Conservation (phyloP, 1,139 yeast species). For the Nakaseomyces delphensis region DNA sequence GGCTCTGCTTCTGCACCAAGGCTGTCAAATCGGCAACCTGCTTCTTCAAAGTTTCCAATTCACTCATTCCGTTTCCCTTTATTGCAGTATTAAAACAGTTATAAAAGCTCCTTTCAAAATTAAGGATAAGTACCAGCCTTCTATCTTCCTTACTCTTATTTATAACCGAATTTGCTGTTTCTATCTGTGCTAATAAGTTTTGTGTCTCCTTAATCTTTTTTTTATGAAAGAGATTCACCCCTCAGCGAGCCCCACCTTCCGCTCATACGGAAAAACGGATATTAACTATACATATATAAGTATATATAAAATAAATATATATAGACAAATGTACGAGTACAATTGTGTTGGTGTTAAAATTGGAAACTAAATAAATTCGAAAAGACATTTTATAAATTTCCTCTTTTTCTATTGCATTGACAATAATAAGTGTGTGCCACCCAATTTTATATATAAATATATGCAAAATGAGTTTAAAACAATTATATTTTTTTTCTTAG, state of each 20-base stretch:
- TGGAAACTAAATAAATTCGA: too few relatives aligned
- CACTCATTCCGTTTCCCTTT: conserved; percentile 16
- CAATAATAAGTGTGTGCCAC: background rate
- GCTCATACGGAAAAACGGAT: too few relatives aligned
- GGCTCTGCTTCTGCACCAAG: conserved; percentile 42
- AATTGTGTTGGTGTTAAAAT: too few relatives aligned
- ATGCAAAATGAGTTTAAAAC: too few relatives aligned
- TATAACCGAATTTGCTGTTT: background rate
- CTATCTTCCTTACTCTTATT: background rate
- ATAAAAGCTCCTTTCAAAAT: background rate
- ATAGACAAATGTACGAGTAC: too few relatives aligned
- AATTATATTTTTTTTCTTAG: conserved; percentile 24
- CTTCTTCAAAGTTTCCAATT: conserved; percentile 34
- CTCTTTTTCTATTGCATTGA: background rate
- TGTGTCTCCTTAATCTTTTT: conserved; percentile 3
- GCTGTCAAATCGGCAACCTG: conserved; percentile 42
- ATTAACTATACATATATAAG: too few relatives aligned
- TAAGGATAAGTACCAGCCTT: background rate
- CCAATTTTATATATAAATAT: too few relatives aligned
- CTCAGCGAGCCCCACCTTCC: background rate
- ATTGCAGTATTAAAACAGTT: background rate
- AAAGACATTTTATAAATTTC: background rate
- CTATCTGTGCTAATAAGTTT: background rate
- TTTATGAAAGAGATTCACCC: too few relatives aligned
- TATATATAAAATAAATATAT: too few relatives aligned